These are phyloP conservation scores for Suhomyces wounanorum DNA, from an alignment of 1,139 yeast genomes.

Conservation along the genomic window DNA sequence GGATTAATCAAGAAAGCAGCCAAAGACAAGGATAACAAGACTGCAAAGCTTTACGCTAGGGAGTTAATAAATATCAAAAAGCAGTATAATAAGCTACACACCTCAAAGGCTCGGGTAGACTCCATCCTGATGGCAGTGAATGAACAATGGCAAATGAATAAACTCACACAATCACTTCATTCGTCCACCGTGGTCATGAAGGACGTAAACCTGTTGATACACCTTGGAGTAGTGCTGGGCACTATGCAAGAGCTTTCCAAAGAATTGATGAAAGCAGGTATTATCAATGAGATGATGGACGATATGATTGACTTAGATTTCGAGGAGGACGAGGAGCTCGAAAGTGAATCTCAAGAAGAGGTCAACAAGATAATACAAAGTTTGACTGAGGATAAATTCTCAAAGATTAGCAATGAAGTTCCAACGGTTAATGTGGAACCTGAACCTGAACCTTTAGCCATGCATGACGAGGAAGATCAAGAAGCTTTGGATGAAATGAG, in stretches of 20 bases:
- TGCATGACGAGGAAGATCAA: constrained; percentile 65
- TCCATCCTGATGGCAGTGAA: constrained; percentile 86
- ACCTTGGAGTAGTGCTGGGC: constrained; percentile 75
- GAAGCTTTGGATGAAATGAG: constrained; percentile 83
- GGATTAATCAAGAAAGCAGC: constrained; percentile 71
- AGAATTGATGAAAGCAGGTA: constrained; percentile 88
- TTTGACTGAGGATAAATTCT: constrained; percentile 46
- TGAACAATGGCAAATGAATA: constrained; percentile 87
- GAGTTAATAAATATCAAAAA: constrained; percentile 76
- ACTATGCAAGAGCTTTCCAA: constrained; percentile 86
- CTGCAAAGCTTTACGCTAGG: constrained; percentile 77
- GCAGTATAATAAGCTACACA: constrained; percentile 72
- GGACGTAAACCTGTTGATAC: constrained; percentile 80
- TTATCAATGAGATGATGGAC: constrained; percentile 93
- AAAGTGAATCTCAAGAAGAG: constrained; percentile 73
- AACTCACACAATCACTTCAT: constrained; percentile 80
- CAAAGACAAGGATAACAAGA: constrained; percentile 72
- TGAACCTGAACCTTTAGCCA: constrained; percentile 18
- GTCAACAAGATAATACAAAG: constrained; percentile 50
- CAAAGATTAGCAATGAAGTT: constrained; percentile 45
- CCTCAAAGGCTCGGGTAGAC: constrained; percentile 82
- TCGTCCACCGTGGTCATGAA: constrained; percentile 81
- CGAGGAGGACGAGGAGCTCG: constrained; percentile 60
- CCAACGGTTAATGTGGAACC: constrained; percentile 34
- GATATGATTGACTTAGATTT: constrained; percentile 77